A percentile compares a stretch with the other conserved stretches of the same genome.
These are phyloP conservation scores for Rhododendron molle DNA, from an alignment of 148 eudicot genomes.

Conservation along the genomic window DNA sequence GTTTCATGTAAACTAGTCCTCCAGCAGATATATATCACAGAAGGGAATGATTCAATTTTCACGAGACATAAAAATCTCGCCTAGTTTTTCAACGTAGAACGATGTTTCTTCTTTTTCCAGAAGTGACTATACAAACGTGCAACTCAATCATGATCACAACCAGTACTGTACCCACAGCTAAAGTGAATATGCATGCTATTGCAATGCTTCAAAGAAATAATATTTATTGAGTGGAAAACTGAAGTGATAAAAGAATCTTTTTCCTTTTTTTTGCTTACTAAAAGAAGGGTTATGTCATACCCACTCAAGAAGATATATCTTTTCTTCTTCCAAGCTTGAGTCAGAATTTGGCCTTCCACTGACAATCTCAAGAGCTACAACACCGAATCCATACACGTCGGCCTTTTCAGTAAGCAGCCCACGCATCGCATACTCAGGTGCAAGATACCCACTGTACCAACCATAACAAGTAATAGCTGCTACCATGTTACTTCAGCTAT, in stretches of 20 bases:
- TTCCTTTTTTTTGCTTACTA: background rate
- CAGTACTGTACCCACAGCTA: background rate
- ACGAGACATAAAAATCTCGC: background rate
- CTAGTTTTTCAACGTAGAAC: background rate
- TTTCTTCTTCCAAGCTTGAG: slow-evolving; percentile 42
- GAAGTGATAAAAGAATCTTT: background rate
- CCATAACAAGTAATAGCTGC: background rate
- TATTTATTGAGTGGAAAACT: background rate
- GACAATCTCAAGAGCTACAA: slow-evolving; percentile 73
- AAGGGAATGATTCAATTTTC: background rate
- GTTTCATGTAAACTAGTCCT: background rate
- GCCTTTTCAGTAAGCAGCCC: slow-evolving; percentile 93
- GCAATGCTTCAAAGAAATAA: background rate
- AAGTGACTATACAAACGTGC: background rate
- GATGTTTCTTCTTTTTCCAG: background rate
- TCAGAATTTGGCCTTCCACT: slow-evolving; percentile 81
- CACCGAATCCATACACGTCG: slow-evolving; percentile 87
- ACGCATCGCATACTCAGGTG: slow-evolving; percentile 94
- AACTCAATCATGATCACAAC: background rate
- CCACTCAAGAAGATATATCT: slow-evolving; percentile 86
- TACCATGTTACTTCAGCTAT: slow-evolving; percentile 4
- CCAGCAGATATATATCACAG: background rate
- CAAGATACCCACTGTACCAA: slow-evolving; percentile 74
- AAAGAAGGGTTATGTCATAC: slow-evolving; percentile 29
- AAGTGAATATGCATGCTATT: background rate